Evolutionary conservation across 495 filamentous ascomycete genomes (phyloP).

Genomic region (Penicillium daleae): DNA sequence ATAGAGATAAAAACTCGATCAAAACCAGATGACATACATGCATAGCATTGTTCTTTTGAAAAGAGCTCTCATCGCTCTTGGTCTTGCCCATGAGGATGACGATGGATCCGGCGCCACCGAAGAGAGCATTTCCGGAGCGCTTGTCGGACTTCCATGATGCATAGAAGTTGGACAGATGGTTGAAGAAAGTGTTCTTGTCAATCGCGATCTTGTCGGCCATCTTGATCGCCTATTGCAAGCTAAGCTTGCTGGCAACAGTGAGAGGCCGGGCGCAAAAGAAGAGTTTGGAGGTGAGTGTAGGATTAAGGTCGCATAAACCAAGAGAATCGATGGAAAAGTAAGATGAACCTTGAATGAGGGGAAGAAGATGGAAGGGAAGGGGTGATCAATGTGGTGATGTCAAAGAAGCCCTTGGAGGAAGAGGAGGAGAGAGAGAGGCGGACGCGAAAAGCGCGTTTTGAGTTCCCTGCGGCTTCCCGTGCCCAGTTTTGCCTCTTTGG

Average conservation of each 20-base stretch:
- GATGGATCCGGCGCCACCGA: constrained; percentile 82
- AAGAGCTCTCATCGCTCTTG: constrained; percentile 72
- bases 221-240: constrained; percentile 25
- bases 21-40: constrained; percentile 65
- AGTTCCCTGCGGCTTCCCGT: constrained; percentile 21
- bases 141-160: constrained; percentile 95
- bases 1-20: background rate
- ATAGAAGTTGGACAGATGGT: constrained; percentile 82
- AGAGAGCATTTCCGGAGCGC: constrained; percentile 73
- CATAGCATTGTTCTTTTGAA: constrained; percentile 92
- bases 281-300: constrained; percentile 2
- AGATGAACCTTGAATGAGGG: background rate
- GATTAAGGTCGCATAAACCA: constrained; percentile 14
- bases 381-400: constrained; percentile 10
- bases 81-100: constrained; percentile 92
- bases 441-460: constrained; percentile 41
- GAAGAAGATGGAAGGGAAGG: background rate
- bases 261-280: constrained; percentile 11
- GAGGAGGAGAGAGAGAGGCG: constrained; percentile 14
- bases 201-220: constrained; percentile 80
- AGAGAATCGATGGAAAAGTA: background rate
- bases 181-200: constrained; percentile 88
- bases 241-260: constrained; percentile 23
- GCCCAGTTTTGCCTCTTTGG: constrained; percentile 30
- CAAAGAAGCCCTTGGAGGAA: constrained; percentile 7